A percentile compares a stretch with the other conserved stretches of the same genome.
phyloP scores from a whole-genome alignment of 2,329 filamentous ascomycete genomes.

The Pseudocercospora pini-densiflorae region DNA sequence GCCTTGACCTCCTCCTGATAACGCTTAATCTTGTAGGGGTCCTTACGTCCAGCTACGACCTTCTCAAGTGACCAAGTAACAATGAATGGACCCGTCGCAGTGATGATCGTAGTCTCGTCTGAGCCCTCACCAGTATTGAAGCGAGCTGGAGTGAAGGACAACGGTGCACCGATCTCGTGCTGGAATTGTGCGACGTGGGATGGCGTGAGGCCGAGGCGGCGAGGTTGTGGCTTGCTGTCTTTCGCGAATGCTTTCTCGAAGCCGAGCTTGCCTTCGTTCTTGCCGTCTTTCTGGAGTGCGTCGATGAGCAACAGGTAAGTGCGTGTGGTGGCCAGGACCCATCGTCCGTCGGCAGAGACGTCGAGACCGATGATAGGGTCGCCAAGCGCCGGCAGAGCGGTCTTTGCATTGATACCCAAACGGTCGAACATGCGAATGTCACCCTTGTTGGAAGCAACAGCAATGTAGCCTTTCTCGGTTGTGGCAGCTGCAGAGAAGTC shows the following conservation, averaged over 20 bases:
- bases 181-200: conserved; percentile 96
- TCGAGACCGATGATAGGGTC: conserved; percentile 95
- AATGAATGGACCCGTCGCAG: conserved; percentile 3
- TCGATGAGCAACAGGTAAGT: conserved; percentile 96
- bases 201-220: conserved; percentile 84
- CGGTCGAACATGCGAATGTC: conserved; percentile 97
- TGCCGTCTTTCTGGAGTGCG: conserved; percentile 81
- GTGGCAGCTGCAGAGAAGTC: conserved; percentile 94
- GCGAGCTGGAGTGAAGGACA: conserved; percentile 87
- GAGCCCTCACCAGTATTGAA: conserved; percentile 88
- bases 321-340: conserved; percentile 90
- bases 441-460: conserved; percentile 96
- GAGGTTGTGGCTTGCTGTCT: conserved; percentile 90
- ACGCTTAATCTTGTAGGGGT: conserved; percentile 94
- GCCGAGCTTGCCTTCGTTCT: conserved; percentile 97
- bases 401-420: conserved; percentile 96
- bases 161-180: conserved; percentile 85
- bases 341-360: conserved; percentile 92
- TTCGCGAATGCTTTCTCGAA: conserved; percentile 94
- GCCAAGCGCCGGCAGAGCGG: conserved; percentile 90
- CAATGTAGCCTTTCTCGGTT: conserved; percentile 95
- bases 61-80: conserved; percentile 95
- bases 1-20: conserved; percentile 96
- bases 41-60: conserved; percentile 77
- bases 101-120: conserved; percentile 90